Evolutionary conservation across 106 monocot species (phyloP).

Genomic region (Vanilla planifolia): DNA sequence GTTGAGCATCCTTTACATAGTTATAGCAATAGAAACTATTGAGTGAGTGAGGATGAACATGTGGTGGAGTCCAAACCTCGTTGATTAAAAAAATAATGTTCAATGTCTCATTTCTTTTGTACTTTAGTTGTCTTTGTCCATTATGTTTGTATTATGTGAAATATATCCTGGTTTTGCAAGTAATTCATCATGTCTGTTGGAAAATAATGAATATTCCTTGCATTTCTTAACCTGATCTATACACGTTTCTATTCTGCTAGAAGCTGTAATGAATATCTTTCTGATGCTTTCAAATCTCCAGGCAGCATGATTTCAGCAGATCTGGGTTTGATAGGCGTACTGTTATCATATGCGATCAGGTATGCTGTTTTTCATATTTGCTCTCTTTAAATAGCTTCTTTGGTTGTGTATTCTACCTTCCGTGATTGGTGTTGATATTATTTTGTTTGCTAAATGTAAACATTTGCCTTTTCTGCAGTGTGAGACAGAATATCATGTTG

Average conservation of each 20-base stretch:
- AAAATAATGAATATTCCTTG: neutral
- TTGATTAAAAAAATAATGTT: no score
- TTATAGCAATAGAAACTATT: no score
- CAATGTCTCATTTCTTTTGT: no score
- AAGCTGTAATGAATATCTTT: neutral
- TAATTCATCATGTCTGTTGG: neutral
- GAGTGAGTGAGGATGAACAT: no score
- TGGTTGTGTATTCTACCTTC: neutral
- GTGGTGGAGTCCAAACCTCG: no score
- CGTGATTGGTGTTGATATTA: neutral
- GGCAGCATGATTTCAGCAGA: constrained; percentile 66
- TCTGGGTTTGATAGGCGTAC: constrained; percentile 51
- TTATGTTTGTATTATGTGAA: neutral
- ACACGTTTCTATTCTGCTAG: neutral
- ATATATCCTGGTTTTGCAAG: no score
- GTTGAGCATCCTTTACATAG: no score
- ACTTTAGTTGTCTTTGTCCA: no score
- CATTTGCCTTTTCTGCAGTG: constrained; percentile 39
- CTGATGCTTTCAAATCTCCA: constrained; percentile 16
- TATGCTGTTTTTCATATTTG: constrained; percentile 13
- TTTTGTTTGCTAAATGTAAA: neutral
- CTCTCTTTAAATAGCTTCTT: neutral
- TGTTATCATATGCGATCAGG: constrained; percentile 72
- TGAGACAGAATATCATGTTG: constrained; percentile 95
- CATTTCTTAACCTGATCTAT: neutral